Conservation (phyloP, 495 filamentous ascomycete genomes). For the Penicillium ochrochloron region DNA sequence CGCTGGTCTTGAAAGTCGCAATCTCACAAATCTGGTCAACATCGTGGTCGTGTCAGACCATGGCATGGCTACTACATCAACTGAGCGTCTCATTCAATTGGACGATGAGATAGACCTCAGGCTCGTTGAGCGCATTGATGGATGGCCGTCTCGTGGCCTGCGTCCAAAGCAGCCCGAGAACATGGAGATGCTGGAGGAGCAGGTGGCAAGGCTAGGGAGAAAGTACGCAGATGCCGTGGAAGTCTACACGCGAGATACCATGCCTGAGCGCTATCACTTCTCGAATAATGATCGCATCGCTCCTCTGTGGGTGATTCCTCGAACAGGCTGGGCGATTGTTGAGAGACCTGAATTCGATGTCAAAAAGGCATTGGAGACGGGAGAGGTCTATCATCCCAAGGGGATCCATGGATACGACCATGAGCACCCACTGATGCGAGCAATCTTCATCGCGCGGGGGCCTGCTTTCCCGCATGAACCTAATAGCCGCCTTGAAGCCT, state of each 20-base stretch:
- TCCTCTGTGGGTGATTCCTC: slow-evolving; percentile 89
- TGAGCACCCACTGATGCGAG: slow-evolving; percentile 86
- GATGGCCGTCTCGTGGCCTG: slow-evolving; percentile 91
- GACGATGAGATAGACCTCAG: slow-evolving; percentile 82
- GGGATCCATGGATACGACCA: slow-evolving; percentile 93
- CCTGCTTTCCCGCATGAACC: slow-evolving; percentile 85
- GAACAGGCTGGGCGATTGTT: slow-evolving; percentile 87
- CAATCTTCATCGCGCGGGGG: slow-evolving; percentile 86
- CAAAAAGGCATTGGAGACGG: slow-evolving; percentile 60
- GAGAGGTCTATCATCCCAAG: slow-evolving; percentile 69
- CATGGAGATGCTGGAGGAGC: slow-evolving; percentile 46
- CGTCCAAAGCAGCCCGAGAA: slow-evolving; percentile 71
- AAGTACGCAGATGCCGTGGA: slow-evolving; percentile 70
- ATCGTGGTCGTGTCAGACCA: slow-evolving; percentile 98
- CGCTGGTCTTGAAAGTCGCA: slow-evolving; percentile 74
- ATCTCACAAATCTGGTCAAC: slow-evolving; percentile 88
- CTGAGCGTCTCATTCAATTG: slow-evolving; percentile 83
- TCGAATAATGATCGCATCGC: slow-evolving; percentile 83
- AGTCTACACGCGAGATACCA: slow-evolving; percentile 81
- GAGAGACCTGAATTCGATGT: slow-evolving; percentile 77
- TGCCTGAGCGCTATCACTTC: slow-evolving; percentile 92
- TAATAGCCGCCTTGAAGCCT: slow-evolving; percentile 78
- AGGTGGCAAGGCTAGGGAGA: slow-evolving; percentile 47
- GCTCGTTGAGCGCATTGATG: slow-evolving; percentile 82
- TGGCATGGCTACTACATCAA: slow-evolving; percentile 93